Evolutionary conservation across 208 protist species (phyloP).

Genomic region (Acanthamoeba royreba): DNA sequence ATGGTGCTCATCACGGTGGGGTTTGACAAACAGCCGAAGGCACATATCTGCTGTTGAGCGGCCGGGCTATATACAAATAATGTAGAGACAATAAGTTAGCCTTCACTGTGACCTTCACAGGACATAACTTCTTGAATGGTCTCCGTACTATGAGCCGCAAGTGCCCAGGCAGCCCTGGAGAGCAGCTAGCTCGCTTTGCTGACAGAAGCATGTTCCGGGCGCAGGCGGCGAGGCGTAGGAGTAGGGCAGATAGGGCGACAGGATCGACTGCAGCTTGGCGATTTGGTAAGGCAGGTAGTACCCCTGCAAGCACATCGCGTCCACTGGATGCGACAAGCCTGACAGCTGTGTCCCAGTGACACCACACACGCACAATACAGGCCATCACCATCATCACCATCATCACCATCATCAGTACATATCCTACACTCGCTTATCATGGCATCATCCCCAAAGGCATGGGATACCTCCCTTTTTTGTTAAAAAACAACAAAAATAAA

Average conservation of each 20-base stretch:
- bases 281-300: neutral
- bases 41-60: neutral
- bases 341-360: neutral
- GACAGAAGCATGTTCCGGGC: neutral
- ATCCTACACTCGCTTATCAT: too few relatives aligned
- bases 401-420: too few relatives aligned
- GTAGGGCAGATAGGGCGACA: neutral
- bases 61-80: too few relatives aligned
- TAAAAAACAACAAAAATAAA: neutral
- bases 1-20: neutral
- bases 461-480: too few relatives aligned
- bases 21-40: neutral
- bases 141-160: neutral
- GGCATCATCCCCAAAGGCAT: too few relatives aligned
- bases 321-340: neutral
- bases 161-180: neutral
- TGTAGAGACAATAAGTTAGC: too few relatives aligned
- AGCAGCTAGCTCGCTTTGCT: neutral
- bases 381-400: too few relatives aligned
- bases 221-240: neutral
- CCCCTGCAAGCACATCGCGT: neutral
- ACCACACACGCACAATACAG: neutral
- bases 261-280: neutral
- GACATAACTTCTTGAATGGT: too few relatives aligned
- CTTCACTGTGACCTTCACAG: too few relatives aligned